Percentiles rank a stretch among this genome's conserved stretches.
These are phyloP conservation scores for Thermothielavioides terrestris DNA, from an alignment of 495 filamentous ascomycete species.

Conservation along the genomic window DNA sequence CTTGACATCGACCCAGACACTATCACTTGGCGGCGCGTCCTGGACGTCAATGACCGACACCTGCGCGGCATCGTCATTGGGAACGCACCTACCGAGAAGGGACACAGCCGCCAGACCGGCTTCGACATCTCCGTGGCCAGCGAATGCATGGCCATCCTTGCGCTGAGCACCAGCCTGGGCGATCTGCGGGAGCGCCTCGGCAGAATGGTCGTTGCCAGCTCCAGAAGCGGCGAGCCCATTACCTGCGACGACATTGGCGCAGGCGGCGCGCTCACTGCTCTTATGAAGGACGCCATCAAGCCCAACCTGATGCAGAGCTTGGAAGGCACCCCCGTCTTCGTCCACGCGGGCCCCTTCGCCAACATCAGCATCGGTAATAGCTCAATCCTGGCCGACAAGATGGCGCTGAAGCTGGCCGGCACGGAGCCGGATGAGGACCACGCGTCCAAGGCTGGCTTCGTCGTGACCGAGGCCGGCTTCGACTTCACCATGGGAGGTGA, in stretches of 20 bases:
- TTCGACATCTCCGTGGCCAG: slow-evolving; percentile 97
- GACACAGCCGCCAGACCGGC: slow-evolving; percentile 70
- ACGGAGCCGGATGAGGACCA: slow-evolving; percentile 92
- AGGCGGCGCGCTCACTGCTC: slow-evolving; percentile 81
- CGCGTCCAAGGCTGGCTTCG: slow-evolving; percentile 76
- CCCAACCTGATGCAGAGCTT: slow-evolving; percentile 98
- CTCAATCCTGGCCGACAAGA: slow-evolving; percentile 87
- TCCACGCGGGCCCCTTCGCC: slow-evolving; percentile 94
- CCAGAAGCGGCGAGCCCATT: slow-evolving; percentile 74
- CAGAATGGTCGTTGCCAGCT: slow-evolving; percentile 93
- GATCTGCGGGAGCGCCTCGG: slow-evolving; percentile 94
- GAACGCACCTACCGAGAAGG: slow-evolving; percentile 82
- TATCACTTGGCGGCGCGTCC: slow-evolving; percentile 91
- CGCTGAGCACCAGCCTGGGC: slow-evolving; percentile 74
- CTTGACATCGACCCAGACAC: slow-evolving; percentile 94
- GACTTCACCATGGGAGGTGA: slow-evolving; percentile 99
- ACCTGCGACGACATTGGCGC: slow-evolving; percentile 93
- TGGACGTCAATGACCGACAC: slow-evolving; percentile 96
- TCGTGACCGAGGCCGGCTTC: slow-evolving; percentile 97
- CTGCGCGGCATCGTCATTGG: slow-evolving; percentile 82
- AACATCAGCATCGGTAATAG: slow-evolving; percentile 97
- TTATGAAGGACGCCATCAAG: slow-evolving; percentile 98
- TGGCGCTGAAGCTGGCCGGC: slow-evolving; percentile 90
- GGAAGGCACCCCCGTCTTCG: slow-evolving; percentile 93
- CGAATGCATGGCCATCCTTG: slow-evolving; percentile 97